Evolutionary conservation across 192 early-diverging fungal species (phyloP), one percentile per base, ranked within the genome.

Genomic region (Borealophlyctis nickersoniae): DNA sequence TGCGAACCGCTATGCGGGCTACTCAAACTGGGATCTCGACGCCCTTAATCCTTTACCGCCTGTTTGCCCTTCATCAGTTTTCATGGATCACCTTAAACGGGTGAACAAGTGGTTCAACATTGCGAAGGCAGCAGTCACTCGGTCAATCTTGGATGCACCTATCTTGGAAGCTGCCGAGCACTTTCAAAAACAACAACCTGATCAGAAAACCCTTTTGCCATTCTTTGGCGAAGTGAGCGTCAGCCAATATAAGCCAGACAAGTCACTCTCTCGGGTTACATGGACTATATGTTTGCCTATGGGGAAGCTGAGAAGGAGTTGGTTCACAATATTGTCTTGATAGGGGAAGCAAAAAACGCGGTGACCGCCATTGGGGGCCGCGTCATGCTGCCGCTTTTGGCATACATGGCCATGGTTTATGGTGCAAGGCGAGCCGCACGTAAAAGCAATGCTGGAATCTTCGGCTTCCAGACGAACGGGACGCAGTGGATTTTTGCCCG

Each of bases 401-500:
- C 49, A 4, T 62, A 62, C 23, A 62, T 62, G 60, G 60, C 60
- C 1, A 62, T 62, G 3, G 60, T 55, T n/a, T 62, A 24, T 24
- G n/a, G 31, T 7, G 60, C 49, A 4, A 19, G 49, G 14, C 16
- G 28, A 4, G 24, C 2, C 2, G 50, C 3, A 2, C 52, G 54
- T 9, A 62, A 62, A 19, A 22, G 13, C 0, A 62, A 62, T 31
- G 26, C 60, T 2, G 60, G 60, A 19, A 50, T 62, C 1, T 62
- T 59, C 4, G 60, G 60, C 1, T 11, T 62, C 26, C 26, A 56
- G 16, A 62, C 49, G n/a, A 62, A 62, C 27, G 23, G 52, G 22
- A 13, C 14, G 5, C n/a, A 13, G 14, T 62, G 60, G 60, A 55
- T 62, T 3, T 62, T 62, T 36, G n/a, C 26, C 14, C 49, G 60